phyloP scores from a whole-genome alignment of 139 green algal genomes.

The Micractinium sp. region DNA sequence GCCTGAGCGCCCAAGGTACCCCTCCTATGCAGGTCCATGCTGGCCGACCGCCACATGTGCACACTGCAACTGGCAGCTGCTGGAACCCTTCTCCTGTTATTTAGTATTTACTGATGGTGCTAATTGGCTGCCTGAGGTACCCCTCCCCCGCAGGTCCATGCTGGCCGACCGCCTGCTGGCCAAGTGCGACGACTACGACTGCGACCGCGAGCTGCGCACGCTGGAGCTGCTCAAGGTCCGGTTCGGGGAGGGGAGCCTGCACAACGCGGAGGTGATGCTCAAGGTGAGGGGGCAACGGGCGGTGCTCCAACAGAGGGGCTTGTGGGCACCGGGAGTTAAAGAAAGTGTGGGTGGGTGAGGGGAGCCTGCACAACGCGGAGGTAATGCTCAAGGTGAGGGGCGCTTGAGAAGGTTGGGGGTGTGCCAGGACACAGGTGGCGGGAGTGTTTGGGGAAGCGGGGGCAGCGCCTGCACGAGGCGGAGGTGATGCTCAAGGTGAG shows the following conservation, averaged over 20 bases:
- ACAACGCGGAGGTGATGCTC: conserved; percentile 71
- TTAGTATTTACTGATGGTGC: too few species aligned
- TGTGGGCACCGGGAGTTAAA: too few species aligned
- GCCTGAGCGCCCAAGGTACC: too few species aligned
- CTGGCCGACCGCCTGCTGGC: conserved; percentile 84
- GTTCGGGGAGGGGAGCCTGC: conserved; percentile 87
- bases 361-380: conserved; percentile 79
- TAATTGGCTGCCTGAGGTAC: neutral
- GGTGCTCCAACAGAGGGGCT: too few species aligned
- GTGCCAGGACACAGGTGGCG: too few species aligned
- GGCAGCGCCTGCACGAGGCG: too few species aligned
- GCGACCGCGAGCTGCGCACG: conserved; percentile 84
- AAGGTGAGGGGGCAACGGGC: too few species aligned
- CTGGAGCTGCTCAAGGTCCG: conserved; percentile 96
- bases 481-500: too few species aligned
- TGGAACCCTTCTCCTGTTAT: neutral
- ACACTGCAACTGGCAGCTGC: neutral
- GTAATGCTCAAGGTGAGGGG: conserved; percentile 42
- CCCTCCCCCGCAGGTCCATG: conserved; percentile 59
- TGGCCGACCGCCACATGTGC: neutral
- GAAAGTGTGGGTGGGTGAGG: conserved; percentile 91
- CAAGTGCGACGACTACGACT: conserved; percentile 82
- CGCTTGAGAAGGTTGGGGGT: neutral
- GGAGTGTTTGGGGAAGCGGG: too few species aligned
- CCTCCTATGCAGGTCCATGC: too few species aligned